Evolutionary conservation across 192 early-diverging fungal genomes (phyloP), one percentile per base, ranked within the genome.

Genomic region (Coemansia asiatica): DNA sequence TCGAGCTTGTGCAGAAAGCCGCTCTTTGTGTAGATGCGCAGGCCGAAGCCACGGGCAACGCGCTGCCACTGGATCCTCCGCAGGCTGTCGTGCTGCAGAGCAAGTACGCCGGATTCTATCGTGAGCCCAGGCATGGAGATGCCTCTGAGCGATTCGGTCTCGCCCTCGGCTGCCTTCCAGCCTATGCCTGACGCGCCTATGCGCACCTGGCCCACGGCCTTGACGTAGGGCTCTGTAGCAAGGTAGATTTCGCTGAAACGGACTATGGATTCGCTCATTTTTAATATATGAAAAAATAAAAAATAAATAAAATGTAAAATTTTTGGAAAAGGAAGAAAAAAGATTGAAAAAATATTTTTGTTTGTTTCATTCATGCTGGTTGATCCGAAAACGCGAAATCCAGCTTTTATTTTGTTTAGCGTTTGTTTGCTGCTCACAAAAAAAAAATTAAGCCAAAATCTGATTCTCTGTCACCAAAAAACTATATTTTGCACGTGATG

Each of bases 1-100:
- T 97, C 95, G 80, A 98, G 94, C 79, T 92, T 95, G 54, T 86
- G 78, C 31, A 92, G 78, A 3, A 71, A 81, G 19, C 90, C 90
- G 67, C 91, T 90, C 36, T 90, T 91, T 28, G 87, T 76, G 48
- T 85, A 81, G 51, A 98, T 82, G 31, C 91, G 83, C 48, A 97
- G 80, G 61, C 94, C 88, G 69, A 89, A 95, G 31, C 92, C 91
- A 57, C 93, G 87, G 13, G 95, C 94, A 5, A 90, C 91, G 53
- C 91, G 87, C 33, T 89, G 81, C 92, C 91, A 94, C 57, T 88
- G 86, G 38, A 90, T 72, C 71, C 88, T 85, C 38, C 85, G 86
- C 55, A 96, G 81, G 54, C 96, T 90, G 31, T 72, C 74, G 46
- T 75, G 69, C 55, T 81, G 79, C 18, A 81, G 63, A 4, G 74